Evolutionary conservation across 306 rosid species (phyloP).

Genomic region (Cicer chorassanicum): DNA sequence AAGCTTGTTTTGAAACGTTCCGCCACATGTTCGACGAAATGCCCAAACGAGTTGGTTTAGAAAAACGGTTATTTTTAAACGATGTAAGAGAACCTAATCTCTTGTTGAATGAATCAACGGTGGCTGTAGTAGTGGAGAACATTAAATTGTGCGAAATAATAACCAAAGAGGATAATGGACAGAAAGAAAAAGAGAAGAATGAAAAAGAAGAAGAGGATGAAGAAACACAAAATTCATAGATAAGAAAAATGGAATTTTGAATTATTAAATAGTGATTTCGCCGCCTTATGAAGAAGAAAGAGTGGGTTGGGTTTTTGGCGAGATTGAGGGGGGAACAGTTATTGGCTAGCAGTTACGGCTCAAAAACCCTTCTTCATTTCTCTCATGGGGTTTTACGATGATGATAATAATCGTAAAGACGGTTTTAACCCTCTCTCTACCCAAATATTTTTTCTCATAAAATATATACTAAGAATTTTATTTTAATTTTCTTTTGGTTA

Average conservation of each 20-base stretch:
- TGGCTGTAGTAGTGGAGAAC: constrained; percentile 47
- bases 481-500: too few relatives aligned
- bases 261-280: not conserved
- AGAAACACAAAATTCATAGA: constrained; percentile 29
- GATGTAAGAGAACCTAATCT: constrained; percentile 38
- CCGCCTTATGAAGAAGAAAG: not conserved
- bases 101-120: constrained; percentile 41
- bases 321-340: not conserved
- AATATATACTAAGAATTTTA: too few relatives aligned
- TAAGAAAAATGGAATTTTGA: not conserved
- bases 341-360: constrained; percentile 9
- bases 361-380: constrained; percentile 24
- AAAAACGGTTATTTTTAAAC: constrained; percentile 8
- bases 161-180: not conserved
- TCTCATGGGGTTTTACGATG: constrained; percentile 18
- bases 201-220: not conserved
- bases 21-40: constrained; percentile 73
- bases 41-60: constrained; percentile 44
- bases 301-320: not conserved
- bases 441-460: too few relatives aligned
- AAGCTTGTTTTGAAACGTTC: constrained; percentile 59
- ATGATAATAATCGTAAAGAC: not conserved
- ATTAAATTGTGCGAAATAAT: constrained; percentile 47
- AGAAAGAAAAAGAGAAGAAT: not conserved
- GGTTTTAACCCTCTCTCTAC: not conserved